Conservation (phyloP, 2,329 filamentous ascomycete species). For the Macrophomina phaseolina region DNA sequence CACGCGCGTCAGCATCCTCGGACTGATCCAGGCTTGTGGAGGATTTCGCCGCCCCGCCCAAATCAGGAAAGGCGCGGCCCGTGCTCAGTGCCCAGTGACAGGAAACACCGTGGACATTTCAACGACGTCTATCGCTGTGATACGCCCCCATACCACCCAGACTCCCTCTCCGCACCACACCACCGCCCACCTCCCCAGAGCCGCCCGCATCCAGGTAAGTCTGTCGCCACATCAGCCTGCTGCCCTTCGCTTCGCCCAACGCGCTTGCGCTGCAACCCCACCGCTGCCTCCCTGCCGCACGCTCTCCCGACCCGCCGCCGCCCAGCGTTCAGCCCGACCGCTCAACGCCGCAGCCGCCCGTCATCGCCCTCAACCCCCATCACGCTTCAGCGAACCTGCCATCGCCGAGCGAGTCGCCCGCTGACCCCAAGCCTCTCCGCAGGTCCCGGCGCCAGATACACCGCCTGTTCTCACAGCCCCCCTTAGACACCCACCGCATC, state of each 20-base stretch:
- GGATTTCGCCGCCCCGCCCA: constrained; percentile 26
- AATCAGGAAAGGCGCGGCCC: constrained; percentile 24
- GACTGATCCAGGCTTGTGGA: constrained; percentile 21
- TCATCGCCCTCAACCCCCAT: constrained; percentile 21
- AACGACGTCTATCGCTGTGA: constrained; percentile 27
- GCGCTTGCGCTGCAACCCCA: not conserved
- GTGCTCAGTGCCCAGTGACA: constrained; percentile 24
- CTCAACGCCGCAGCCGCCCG: constrained; percentile 22
- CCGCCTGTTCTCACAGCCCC: constrained; percentile 25
- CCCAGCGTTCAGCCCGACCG: constrained; percentile 18
- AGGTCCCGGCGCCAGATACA: constrained; percentile 25
- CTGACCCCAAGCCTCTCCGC: constrained; percentile 4
- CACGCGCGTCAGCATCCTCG: constrained; percentile 21
- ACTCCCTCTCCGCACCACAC: constrained; percentile 23
- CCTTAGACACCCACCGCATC: constrained; percentile 20
- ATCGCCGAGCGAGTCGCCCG: constrained; percentile 7
- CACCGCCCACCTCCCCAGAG: constrained; percentile 9
- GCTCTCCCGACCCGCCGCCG: constrained; percentile 28
- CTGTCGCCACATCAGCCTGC: not conserved
- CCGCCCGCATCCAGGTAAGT: constrained; percentile 23
- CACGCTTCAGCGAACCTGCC: not conserved
- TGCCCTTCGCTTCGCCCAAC: not conserved
- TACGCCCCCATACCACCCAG: constrained; percentile 25
- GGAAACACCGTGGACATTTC: constrained; percentile 29
- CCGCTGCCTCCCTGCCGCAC: constrained; percentile 21